Percentiles rank a stretch among this genome's conserved stretches.
phyloP scores from a whole-genome alignment of 2,329 filamentous ascomycete genomes.

The Samsoniella hepiali region DNA sequence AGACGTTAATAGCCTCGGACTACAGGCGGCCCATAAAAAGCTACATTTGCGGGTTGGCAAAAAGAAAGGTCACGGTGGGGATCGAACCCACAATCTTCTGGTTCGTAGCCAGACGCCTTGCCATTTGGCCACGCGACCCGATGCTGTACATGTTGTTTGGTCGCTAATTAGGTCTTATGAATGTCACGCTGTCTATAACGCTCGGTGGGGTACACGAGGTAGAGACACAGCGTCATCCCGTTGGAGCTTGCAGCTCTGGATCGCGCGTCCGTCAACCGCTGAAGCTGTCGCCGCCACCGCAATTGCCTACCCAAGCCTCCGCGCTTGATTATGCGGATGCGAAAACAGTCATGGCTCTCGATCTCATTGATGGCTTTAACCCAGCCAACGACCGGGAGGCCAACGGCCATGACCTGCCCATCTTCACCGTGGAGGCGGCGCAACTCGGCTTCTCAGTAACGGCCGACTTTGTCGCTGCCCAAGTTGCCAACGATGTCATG shows the following conservation, averaged over 20 bases:
- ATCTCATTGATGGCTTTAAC: conserved; percentile 62
- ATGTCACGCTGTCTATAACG: no score
- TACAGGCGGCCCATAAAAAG: no score
- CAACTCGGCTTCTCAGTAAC: conserved; percentile 92
- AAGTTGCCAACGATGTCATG: conserved; percentile 96
- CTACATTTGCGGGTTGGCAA: background rate
- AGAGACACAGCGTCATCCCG: conserved; percentile 9
- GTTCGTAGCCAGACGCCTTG: conserved; percentile 22
- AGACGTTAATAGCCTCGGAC: background rate
- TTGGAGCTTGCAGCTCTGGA: background rate
- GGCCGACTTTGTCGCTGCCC: conserved; percentile 91
- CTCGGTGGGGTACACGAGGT: background rate
- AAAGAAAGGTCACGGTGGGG: conserved; percentile 22
- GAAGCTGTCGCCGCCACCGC: conserved; percentile 1
- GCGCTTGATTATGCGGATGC: conserved; percentile 2
- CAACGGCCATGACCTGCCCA: conserved; percentile 66
- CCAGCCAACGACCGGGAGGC: conserved; percentile 58
- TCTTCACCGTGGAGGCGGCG: conserved; percentile 92
- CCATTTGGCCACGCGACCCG: conserved; percentile 22
- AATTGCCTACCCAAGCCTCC: background rate
- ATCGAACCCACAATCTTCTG: conserved; percentile 23
- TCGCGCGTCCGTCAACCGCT: conserved; percentile 3
- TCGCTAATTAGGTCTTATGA: conserved; percentile 3
- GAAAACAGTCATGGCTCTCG: conserved; percentile 34
- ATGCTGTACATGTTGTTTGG: background rate